These are phyloP conservation scores for Pythium aquatile DNA, from an alignment of 352 stramenopile genomes.

Conservation along the genomic window DNA sequence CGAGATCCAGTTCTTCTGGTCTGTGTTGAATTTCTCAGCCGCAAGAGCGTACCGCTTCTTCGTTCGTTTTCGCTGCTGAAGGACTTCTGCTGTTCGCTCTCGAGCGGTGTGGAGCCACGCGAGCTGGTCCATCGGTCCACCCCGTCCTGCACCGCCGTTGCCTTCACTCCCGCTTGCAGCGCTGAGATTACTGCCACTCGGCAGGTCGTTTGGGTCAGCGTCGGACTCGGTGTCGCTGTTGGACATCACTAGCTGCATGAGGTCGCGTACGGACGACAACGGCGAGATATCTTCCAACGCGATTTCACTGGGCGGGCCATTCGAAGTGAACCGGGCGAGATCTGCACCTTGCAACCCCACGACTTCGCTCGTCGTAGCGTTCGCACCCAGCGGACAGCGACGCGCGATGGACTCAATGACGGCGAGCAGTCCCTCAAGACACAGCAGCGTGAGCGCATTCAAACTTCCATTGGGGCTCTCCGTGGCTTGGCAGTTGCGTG, in stretches of 20 bases:
- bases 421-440: constrained; percentile 86
- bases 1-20: constrained; percentile 91
- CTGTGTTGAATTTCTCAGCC: constrained; percentile 94
- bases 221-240: constrained; percentile 76
- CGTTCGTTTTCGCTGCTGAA: constrained; percentile 90
- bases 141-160: constrained; percentile 1
- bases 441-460: constrained; percentile 71
- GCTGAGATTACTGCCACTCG: constrained; percentile 21
- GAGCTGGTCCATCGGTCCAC: constrained; percentile 45
- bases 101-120: constrained; percentile 82
- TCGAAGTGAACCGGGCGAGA: constrained; percentile 60
- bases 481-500: constrained; percentile 82
- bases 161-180: background rate
- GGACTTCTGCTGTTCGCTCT: constrained; percentile 82
- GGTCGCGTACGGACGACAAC: constrained; percentile 75
- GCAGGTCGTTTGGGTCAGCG: constrained; percentile 47
- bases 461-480: constrained; percentile 54
- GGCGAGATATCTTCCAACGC: constrained; percentile 80
- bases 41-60: constrained; percentile 90
- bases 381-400: constrained; percentile 64
- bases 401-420: constrained; percentile 94
- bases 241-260: constrained; percentile 85
- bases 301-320: constrained; percentile 38
- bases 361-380: constrained; percentile 20
- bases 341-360: constrained; percentile 55